A percentile compares a stretch with the other conserved stretches of the same genome.
phyloP scores from a whole-genome alignment of 1,284 basidiomycete species.

The Naganishia sp. region DNA sequence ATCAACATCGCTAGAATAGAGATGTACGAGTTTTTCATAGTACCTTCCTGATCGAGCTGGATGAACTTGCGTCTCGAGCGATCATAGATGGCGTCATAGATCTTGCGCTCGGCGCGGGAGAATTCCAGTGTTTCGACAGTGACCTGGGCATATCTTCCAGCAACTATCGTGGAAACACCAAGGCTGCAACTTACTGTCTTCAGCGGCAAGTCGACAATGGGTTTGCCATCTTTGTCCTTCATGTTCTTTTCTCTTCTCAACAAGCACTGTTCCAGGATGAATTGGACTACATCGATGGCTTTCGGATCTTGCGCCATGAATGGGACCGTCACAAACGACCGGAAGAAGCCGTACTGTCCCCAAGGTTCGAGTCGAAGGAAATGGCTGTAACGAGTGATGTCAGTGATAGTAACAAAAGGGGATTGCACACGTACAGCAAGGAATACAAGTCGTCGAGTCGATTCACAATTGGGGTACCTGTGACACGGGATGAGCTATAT shows the following conservation, averaged over 20 bases:
- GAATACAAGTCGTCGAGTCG: conserved; percentile 89
- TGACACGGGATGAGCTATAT: not conserved
- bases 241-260: conserved; percentile 93
- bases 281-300: conserved; percentile 88
- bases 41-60: conserved; percentile 70
- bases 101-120: conserved; percentile 70
- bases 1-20: conserved; percentile 88
- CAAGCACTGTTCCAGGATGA: conserved; percentile 83
- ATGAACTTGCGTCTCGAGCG: conserved; percentile 62
- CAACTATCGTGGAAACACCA: not conserved
- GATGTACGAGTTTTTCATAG: conserved; percentile 80
- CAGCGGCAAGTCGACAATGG: conserved; percentile 82
- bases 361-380: conserved; percentile 89
- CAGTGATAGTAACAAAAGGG: conserved; percentile 24
- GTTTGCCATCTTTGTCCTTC: conserved; percentile 82
- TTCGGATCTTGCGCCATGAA: conserved; percentile 84
- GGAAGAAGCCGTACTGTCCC: conserved; percentile 84
- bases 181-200: conserved; percentile 64
- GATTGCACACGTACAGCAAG: conserved; percentile 62
- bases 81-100: conserved; percentile 63
- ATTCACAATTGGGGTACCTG: conserved; percentile 94
- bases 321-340: conserved; percentile 83
- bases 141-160: conserved; percentile 54
- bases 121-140: conserved; percentile 72
- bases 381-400: conserved; percentile 59